A percentile compares a stretch with the other conserved stretches of the same genome.
These are phyloP conservation scores for Microbotryomycetes sp. DNA, from an alignment of 1,284 basidiomycete genomes.

Conservation along the genomic window DNA sequence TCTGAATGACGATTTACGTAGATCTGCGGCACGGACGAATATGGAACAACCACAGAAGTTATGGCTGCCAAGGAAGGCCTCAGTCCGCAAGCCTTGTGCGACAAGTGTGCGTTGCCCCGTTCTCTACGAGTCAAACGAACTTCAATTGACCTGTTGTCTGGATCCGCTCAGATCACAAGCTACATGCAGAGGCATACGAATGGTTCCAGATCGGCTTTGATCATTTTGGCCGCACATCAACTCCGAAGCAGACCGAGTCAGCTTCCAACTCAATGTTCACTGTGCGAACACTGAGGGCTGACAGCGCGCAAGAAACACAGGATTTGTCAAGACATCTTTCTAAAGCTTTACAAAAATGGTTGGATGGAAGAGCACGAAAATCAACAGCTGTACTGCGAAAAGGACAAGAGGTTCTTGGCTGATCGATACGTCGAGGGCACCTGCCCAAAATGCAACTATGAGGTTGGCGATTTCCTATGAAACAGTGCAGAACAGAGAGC, in stretches of 20 bases:
- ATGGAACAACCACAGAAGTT: constrained; percentile 97
- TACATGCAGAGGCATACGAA: constrained; percentile 89
- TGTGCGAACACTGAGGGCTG: not conserved
- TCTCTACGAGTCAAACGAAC: not conserved
- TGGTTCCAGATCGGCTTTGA: constrained; percentile 94
- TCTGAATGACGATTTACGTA: constrained; percentile 46
- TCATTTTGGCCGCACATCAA: constrained; percentile 92
- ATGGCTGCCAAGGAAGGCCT: constrained; percentile 91
- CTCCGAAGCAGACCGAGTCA: constrained; percentile 80
- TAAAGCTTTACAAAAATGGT: constrained; percentile 68
- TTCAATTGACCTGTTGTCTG: not conserved
- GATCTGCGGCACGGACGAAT: constrained; percentile 97
- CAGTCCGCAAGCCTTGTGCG: constrained; percentile 64
- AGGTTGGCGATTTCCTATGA: constrained; percentile 42
- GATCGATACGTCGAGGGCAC: constrained; percentile 93
- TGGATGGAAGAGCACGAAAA: constrained; percentile 72
- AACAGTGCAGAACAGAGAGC: not conserved
- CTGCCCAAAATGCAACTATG: constrained; percentile 81
- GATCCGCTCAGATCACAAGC: constrained; percentile 59
- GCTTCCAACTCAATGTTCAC: constrained; percentile 27
- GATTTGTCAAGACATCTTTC: constrained; percentile 80
- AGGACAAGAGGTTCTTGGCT: constrained; percentile 82
- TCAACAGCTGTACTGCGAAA: constrained; percentile 89
- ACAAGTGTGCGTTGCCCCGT: constrained; percentile 18
- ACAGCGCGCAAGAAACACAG: constrained; percentile 46